Conservation (phyloP, 352 stramenopile genomes). For the Pythium biforme region DNA sequence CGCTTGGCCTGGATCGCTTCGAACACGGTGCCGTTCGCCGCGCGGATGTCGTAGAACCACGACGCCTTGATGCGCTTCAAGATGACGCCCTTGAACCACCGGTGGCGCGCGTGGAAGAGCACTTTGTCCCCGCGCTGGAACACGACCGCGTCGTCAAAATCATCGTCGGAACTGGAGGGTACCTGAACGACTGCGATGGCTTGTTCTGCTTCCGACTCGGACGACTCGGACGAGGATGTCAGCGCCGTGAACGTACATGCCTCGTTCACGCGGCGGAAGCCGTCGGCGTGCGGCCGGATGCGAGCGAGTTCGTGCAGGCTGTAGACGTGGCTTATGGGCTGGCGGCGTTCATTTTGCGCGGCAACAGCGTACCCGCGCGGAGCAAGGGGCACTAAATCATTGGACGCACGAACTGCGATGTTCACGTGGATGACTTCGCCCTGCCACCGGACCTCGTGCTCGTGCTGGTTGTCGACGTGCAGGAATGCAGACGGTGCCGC, state of each 20-base stretch:
- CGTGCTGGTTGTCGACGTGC: slow-evolving; percentile 9
- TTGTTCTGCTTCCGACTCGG: slow-evolving; percentile 17
- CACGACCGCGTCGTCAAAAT: slow-evolving; percentile 14
- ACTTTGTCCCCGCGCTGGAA: slow-evolving; percentile 53
- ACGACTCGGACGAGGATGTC: slow-evolving; percentile 37
- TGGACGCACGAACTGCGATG: background rate
- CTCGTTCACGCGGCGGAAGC: slow-evolving; percentile 51
- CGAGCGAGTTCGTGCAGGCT: slow-evolving; percentile 44
- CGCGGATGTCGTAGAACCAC: slow-evolving; percentile 58
- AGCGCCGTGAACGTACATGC: slow-evolving; percentile 43
- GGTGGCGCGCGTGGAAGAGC: slow-evolving; percentile 38
- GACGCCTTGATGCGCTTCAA: slow-evolving; percentile 37
- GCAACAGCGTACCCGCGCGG: background rate
- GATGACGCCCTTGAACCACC: slow-evolving; percentile 40
- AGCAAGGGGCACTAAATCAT: background rate
- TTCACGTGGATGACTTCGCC: slow-evolving; percentile 18
- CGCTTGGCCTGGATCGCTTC: slow-evolving; percentile 41
- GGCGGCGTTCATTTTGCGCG: background rate
- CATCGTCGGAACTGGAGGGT: slow-evolving; percentile 25
- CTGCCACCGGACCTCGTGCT: slow-evolving; percentile 27
- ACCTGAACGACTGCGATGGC: slow-evolving; percentile 6
- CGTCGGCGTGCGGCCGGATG: slow-evolving; percentile 47
- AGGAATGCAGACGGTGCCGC: background rate
- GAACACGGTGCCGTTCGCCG: slow-evolving; percentile 46
- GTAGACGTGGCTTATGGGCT: slow-evolving; percentile 36